Conservation (phyloP, 129 eudicot species). For the Helianthus tuberosus region DNA sequence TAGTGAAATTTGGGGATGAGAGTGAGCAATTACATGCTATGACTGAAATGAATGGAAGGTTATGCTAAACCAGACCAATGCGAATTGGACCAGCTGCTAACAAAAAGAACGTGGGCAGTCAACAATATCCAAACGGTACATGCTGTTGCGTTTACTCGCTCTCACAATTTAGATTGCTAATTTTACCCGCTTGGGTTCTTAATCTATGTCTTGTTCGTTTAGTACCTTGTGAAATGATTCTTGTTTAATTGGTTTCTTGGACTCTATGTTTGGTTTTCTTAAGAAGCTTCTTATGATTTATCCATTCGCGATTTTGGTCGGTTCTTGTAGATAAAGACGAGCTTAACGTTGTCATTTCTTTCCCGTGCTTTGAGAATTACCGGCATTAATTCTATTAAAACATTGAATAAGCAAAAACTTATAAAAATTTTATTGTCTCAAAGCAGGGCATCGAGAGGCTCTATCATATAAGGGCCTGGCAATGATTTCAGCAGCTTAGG, state of each 20-base stretch:
- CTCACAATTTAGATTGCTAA: neutral
- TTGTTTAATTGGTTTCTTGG: slow-evolving; percentile 25
- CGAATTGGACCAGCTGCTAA: slow-evolving; percentile 90
- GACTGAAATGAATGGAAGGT: slow-evolving; percentile 92
- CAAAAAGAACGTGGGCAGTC: slow-evolving; percentile 59
- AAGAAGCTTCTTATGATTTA: slow-evolving; percentile 38
- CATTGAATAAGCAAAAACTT: slow-evolving; percentile 51
- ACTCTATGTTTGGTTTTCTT: slow-evolving; percentile 23
- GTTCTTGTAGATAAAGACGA: slow-evolving; percentile 38
- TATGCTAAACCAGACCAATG: slow-evolving; percentile 89
- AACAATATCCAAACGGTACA: slow-evolving; percentile 63
- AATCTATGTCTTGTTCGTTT: slow-evolving; percentile 13
- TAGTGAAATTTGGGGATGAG: slow-evolving; percentile 93
- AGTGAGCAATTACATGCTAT: slow-evolving; percentile 83
- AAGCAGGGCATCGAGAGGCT: slow-evolving; percentile 96
- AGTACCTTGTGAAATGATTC: slow-evolving; percentile 25
- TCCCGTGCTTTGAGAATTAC: slow-evolving; percentile 45
- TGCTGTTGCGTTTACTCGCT: neutral
- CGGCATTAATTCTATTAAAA: slow-evolving; percentile 39
- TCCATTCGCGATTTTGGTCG: slow-evolving; percentile 32
- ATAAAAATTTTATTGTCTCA: slow-evolving; percentile 69
- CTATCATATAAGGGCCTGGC: slow-evolving; percentile 83
- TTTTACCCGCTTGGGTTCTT: slow-evolving; percentile 7
- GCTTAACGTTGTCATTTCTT: slow-evolving; percentile 56
- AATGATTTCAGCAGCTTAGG: slow-evolving; percentile 92